A percentile compares a stretch with the other conserved stretches of the same genome.
These are phyloP conservation scores for Iberis pinnata DNA, from an alignment of 345 rosid genomes.

Conservation along the genomic window DNA sequence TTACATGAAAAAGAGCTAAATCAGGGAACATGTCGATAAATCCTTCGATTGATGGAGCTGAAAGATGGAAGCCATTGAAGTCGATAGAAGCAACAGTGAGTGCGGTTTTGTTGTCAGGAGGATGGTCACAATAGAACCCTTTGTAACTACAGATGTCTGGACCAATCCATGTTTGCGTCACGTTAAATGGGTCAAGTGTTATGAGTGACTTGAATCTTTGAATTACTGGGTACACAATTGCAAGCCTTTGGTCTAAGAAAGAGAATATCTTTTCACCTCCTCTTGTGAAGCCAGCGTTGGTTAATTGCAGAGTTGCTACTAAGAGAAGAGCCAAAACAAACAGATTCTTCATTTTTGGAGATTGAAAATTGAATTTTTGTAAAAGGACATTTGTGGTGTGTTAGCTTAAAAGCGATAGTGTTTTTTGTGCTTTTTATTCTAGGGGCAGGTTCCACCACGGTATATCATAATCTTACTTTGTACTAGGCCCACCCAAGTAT, in stretches of 20 bases:
- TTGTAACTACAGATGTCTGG: slow-evolving; percentile 64
- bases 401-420: too few species aligned
- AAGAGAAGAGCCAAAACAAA: slow-evolving; percentile 14
- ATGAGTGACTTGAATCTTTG: slow-evolving; percentile 65
- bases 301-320: slow-evolving; percentile 6
- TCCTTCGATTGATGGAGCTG: slow-evolving; percentile 66
- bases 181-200: slow-evolving; percentile 58
- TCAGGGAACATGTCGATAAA: slow-evolving; percentile 70
- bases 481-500: too few species aligned
- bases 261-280: slow-evolving; percentile 22
- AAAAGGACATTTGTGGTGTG: neutral
- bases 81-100: slow-evolving; percentile 68
- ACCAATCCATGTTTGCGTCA: slow-evolving; percentile 70
- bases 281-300: slow-evolving; percentile 6
- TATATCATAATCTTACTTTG: too few species aligned
- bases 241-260: slow-evolving; percentile 65
- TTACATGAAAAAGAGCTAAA: slow-evolving; percentile 77
- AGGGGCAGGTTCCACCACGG: too few species aligned
- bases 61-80: slow-evolving; percentile 76
- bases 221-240: slow-evolving; percentile 59
- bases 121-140: slow-evolving; percentile 77
- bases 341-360: slow-evolving; percentile 14
- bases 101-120: slow-evolving; percentile 75
- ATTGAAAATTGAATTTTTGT: neutral
- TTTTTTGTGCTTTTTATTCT: too few species aligned